phyloP scores from a whole-genome alignment of 2,329 filamentous ascomycete genomes.

The Exophiala phaeomuriformis region DNA sequence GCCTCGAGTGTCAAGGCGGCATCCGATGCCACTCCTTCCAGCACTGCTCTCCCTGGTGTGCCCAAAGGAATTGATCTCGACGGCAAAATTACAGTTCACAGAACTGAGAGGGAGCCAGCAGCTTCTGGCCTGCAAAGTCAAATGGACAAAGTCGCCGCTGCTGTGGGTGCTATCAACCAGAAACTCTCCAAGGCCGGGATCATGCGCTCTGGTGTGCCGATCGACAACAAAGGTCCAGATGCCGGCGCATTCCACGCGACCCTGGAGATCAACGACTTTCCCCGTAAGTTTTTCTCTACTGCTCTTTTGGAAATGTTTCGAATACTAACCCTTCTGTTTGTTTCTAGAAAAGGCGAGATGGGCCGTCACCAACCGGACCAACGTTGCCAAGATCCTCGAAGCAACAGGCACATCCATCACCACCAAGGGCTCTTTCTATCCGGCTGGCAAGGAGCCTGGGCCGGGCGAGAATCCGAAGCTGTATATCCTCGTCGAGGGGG shows the following conservation, averaged over 20 bases:
- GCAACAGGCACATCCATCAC: conserved; percentile 93
- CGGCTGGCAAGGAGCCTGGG: conserved; percentile 69
- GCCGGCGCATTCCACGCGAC: conserved; percentile 95
- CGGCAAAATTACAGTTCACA: conserved; percentile 65
- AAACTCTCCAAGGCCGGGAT: conserved; percentile 84
- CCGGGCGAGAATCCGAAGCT: conserved; percentile 78
- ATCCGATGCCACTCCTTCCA: conserved; percentile 44
- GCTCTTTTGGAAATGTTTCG: not conserved
- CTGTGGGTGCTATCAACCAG: conserved; percentile 82
- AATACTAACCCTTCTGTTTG: conserved; percentile 7
- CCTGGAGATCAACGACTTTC: conserved; percentile 98
- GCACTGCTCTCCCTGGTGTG: conserved; percentile 35
- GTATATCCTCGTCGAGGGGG: conserved; percentile 95
- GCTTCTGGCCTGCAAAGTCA: conserved; percentile 50
- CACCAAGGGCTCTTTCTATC: conserved; percentile 89
- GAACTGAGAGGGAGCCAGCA: conserved; percentile 51
- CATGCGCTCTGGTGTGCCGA: conserved; percentile 83
- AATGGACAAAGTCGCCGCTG: conserved; percentile 80
- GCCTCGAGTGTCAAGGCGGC: conserved; percentile 55
- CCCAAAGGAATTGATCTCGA: conserved; percentile 55
- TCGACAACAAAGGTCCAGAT: conserved; percentile 97
- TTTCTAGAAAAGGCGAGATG: conserved; percentile 77
- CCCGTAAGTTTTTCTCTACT: conserved; percentile 47
- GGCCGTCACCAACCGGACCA: conserved; percentile 97
- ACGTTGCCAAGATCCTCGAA: conserved; percentile 96